phyloP scores from a whole-genome alignment of 23 red algal species.

The Gracilariopsis chorda region DNA sequence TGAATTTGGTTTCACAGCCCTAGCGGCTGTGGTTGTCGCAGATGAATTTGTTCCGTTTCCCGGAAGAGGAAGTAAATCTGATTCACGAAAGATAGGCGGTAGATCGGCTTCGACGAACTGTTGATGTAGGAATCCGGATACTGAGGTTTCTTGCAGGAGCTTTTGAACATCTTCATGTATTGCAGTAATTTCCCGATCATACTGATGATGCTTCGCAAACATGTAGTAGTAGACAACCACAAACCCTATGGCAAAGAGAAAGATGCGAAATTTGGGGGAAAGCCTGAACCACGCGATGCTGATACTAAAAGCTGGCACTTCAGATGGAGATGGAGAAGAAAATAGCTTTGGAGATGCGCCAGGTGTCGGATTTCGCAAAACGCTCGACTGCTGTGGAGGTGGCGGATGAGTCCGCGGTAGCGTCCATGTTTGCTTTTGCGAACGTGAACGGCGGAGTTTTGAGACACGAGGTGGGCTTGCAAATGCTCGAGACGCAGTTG shows the following conservation, averaged over 20 bases:
- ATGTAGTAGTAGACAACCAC: slow-evolving; percentile 35
- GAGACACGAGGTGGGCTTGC: not conserved
- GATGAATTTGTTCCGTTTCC: not conserved
- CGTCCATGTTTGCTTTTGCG: not conserved
- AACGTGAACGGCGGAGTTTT: not conserved
- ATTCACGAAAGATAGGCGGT: slow-evolving; percentile 35
- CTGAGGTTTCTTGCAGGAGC: slow-evolving; percentile 9
- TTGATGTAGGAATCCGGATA: slow-evolving; percentile 20
- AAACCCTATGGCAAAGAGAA: slow-evolving; percentile 23
- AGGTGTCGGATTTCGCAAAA: no score
- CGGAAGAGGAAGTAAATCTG: not conserved
- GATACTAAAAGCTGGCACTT: not conserved
- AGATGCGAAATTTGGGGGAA: not conserved
- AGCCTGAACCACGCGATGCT: not conserved
- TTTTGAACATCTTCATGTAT: slow-evolving; percentile 50
- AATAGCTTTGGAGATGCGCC: not conserved
- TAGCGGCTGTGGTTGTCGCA: not conserved
- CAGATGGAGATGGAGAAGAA: no score
- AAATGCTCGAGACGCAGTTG: not conserved
- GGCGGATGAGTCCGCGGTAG: not conserved
- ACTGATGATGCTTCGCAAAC: slow-evolving; percentile 58
- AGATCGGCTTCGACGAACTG: slow-evolving; percentile 46
- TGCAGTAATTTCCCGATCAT: slow-evolving; percentile 32
- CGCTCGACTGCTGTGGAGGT: no score
- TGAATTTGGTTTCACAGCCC: not conserved